These are phyloP conservation scores for Solanum lignicaule DNA, from an alignment of 257 asterid species.

Conservation along the genomic window DNA sequence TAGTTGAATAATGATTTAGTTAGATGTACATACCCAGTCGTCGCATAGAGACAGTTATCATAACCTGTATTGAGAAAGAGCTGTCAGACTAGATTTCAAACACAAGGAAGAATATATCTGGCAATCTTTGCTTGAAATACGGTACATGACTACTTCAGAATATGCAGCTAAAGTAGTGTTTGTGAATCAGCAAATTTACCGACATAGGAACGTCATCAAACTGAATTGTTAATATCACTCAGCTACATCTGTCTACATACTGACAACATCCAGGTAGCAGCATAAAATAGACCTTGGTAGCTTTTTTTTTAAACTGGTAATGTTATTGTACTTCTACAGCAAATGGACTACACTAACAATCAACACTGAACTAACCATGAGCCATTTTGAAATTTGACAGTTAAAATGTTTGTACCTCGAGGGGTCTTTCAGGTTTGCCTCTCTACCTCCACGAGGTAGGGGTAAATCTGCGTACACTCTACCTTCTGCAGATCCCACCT, in stretches of 20 bases:
- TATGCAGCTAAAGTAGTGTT: neutral
- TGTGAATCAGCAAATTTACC: neutral
- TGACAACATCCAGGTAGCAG: neutral
- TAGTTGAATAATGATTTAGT: neutral
- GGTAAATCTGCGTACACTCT: neutral
- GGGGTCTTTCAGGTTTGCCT: neutral
- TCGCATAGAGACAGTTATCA: constrained; percentile 65
- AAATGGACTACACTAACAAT: neutral
- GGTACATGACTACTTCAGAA: neutral
- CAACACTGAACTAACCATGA: neutral
- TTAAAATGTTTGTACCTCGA: neutral
- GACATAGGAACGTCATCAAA: neutral
- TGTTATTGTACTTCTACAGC: neutral
- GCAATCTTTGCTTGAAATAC: neutral
- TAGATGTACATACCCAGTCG: constrained; percentile 41
- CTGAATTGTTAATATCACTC: neutral
- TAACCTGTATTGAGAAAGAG: constrained; percentile 44
- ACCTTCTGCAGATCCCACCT: neutral
- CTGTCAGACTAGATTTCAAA: neutral
- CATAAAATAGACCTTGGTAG: neutral
- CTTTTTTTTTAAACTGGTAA: neutral
- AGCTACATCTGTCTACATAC: neutral
- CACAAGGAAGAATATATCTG: neutral
- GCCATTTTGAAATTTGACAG: neutral
- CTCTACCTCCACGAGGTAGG: neutral